Evolutionary conservation across 2,329 filamentous ascomycete species (phyloP).

Genomic region (Arachnopeziza araneosa): DNA sequence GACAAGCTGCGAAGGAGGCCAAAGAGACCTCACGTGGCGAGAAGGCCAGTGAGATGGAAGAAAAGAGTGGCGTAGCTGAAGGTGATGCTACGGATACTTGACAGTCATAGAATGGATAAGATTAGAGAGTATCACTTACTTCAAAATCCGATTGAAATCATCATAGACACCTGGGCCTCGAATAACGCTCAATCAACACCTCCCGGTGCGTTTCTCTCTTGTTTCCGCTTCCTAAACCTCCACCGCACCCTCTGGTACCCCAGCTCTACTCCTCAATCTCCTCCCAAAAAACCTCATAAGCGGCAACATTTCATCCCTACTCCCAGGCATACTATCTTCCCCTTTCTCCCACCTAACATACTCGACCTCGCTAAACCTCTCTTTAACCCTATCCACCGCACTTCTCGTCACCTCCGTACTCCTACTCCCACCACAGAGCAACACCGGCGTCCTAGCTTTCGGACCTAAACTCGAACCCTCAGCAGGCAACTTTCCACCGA

Average conservation of each 20-base stretch:
- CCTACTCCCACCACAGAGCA: constrained; percentile 53
- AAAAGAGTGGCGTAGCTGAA: not conserved
- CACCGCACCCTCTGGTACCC: constrained; percentile 46
- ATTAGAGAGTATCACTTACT: not conserved
- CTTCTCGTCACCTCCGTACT: constrained; percentile 55
- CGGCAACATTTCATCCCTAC: constrained; percentile 79
- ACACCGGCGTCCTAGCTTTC: constrained; percentile 58
- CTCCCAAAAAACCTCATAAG: constrained; percentile 80
- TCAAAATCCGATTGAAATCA: not conserved
- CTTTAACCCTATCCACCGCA: constrained; percentile 57
- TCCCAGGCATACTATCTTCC: constrained; percentile 78
- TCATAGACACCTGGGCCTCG: not conserved
- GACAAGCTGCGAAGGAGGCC: constrained; percentile 11
- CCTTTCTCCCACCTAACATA: constrained; percentile 63
- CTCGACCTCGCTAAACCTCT: constrained; percentile 61
- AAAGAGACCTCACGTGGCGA: not conserved
- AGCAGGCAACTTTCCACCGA: constrained; percentile 54
- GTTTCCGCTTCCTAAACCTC: constrained; percentile 34
- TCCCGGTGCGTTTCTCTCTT: not conserved
- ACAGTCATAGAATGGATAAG: not conserved
- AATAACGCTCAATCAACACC: not conserved
- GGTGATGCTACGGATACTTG: not conserved
- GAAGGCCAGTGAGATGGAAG: not conserved
- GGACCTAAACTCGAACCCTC: constrained; percentile 17
- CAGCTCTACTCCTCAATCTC: constrained; percentile 50